Evolutionary conservation across 768 basidiomycete genomes (phyloP).

Genomic region (Exidia glandulosa): DNA sequence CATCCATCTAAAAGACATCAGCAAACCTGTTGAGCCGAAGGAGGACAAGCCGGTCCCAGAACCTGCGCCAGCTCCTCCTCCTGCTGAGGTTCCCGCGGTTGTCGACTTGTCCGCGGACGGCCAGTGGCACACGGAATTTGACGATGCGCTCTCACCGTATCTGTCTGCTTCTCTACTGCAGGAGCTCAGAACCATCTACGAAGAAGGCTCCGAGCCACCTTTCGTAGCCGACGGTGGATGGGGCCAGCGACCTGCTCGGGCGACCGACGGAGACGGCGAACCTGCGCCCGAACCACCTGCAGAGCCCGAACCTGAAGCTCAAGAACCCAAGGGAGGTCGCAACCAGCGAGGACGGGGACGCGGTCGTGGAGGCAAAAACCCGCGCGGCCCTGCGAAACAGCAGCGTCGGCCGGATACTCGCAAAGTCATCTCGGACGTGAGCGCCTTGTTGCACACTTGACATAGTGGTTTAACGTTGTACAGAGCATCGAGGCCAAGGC

Average conservation of each 20-base stretch:
- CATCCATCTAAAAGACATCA: slow-evolving; percentile 69
- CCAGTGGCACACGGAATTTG: slow-evolving; percentile 56
- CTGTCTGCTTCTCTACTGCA: slow-evolving; percentile 49
- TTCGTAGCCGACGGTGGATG: slow-evolving; percentile 66
- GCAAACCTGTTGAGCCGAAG: slow-evolving; percentile 47
- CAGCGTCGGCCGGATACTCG: slow-evolving; percentile 50
- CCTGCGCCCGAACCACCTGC: slow-evolving; percentile 6
- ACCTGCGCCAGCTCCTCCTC: slow-evolving; percentile 8
- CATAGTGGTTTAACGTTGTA: too few relatives aligned
- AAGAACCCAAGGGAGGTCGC: slow-evolving; percentile 24
- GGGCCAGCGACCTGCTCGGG: slow-evolving; percentile 37
- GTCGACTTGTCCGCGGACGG: slow-evolving; percentile 9
- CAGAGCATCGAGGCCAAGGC: slow-evolving; percentile 80
- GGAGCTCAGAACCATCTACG: slow-evolving; percentile 58
- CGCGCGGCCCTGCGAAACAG: slow-evolving; percentile 31
- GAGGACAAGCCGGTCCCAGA: slow-evolving; percentile 29
- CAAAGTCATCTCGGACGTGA: slow-evolving; percentile 72
- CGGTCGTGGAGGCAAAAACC: slow-evolving; percentile 27
- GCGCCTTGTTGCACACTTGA: too few relatives aligned
- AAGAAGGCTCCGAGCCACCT: slow-evolving; percentile 75
- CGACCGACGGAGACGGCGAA: too few relatives aligned
- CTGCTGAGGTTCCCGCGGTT: slow-evolving; percentile 10
- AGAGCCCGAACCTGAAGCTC: not conserved
- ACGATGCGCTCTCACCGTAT: slow-evolving; percentile 44
- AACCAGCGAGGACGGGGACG: slow-evolving; percentile 31